A percentile compares a stretch with the other conserved stretches of the same genome.
Conservation (phyloP, 768 basidiomycete species). For the Russula dissimulans region DNA sequence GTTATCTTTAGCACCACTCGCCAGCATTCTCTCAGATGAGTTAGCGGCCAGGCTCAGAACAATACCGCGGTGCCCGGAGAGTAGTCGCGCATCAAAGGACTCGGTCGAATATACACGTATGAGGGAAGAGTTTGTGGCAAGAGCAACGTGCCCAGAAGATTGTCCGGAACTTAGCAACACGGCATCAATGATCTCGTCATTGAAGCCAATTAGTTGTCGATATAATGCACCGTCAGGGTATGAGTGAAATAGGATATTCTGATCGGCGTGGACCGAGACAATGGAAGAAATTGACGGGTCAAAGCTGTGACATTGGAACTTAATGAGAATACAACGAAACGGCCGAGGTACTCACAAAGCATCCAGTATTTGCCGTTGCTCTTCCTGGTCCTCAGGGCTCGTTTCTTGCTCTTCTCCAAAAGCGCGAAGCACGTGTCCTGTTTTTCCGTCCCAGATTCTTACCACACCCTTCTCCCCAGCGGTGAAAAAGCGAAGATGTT, state of each 20-base stretch:
- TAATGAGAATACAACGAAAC: not conserved
- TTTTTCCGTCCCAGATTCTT: conserved; percentile 73
- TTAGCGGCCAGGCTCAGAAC: conserved; percentile 78
- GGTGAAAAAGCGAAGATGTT: conserved; percentile 64
- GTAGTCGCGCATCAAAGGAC: conserved; percentile 72
- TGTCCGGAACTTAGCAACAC: conserved; percentile 55
- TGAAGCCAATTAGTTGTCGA: conserved; percentile 90
- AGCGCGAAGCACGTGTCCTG: conserved; percentile 53
- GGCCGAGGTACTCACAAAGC: conserved; percentile 51
- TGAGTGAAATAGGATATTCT: conserved; percentile 92
- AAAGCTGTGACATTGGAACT: conserved; percentile 42
- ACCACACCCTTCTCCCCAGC: conserved; percentile 86
- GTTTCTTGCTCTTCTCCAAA: conserved; percentile 42
- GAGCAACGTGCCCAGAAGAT: conserved; percentile 57
- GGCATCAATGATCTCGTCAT: conserved; percentile 94
- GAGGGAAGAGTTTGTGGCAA: conserved; percentile 96
- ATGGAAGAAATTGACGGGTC: conserved; percentile 53
- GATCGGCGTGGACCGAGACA: conserved; percentile 86
- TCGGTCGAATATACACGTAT: conserved; percentile 80
- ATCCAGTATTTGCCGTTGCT: conserved; percentile 75
- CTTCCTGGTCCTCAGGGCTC: conserved; percentile 52
- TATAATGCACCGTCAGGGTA: conserved; percentile 51
- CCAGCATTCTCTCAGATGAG: conserved; percentile 60
- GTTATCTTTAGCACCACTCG: conserved; percentile 87
- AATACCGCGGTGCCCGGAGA: conserved; percentile 86